Evolutionary conservation across 2,329 filamentous ascomycete species (phyloP), one percentile per base, ranked within the genome.

Genomic region (Fusarium azukiicola): DNA sequence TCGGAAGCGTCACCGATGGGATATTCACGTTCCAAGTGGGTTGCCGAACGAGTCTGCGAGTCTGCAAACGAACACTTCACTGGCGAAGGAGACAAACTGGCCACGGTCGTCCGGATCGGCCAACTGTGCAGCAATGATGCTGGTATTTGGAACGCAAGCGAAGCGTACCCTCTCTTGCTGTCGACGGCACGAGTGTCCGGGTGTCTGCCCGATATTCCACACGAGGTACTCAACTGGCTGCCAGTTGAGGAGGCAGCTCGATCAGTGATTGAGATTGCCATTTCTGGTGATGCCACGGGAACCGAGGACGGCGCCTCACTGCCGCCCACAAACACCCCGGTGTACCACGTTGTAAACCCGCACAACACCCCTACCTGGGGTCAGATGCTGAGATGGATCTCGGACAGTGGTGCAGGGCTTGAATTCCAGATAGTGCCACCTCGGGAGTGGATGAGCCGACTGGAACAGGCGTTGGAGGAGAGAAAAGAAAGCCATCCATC

Each of bases 101-200:
- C 76, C 6, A 84, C 86, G 7, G 85, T 90, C 11, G 77, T 91
- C 8, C 86, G 91, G 2, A 86, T 92, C 1, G 91, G 91, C 0
- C 91, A 92, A 78, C 88, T 93, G 19, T 88, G 90, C 19, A 90
- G 88, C 3, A 90, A 92, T 76, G 68, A 83, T 3, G 76, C 85
- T n/a, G 91, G 91, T 3, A 79, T 90, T 5, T 93, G 91, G 92
- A 92, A 91, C 76, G 81, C 83, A 6, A 89, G 86, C 0, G 91
- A 92, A 75, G 91, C 90, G 0, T 91, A 92, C 32, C 90, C 92
- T 0, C 79, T 93, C 54, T 89, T 93, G 81, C 83, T 93, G 0
- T 89, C 88, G 46, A 88, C 86, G 4, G 89, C 89, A 0, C 81
- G 82, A 2, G 88, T 90, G 0, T 86, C 89, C 3, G 88, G 89